Base-by-base conservation (phyloP, 1,284 basidiomycete genomes). In the Leucoagaricus sp. region DNA sequence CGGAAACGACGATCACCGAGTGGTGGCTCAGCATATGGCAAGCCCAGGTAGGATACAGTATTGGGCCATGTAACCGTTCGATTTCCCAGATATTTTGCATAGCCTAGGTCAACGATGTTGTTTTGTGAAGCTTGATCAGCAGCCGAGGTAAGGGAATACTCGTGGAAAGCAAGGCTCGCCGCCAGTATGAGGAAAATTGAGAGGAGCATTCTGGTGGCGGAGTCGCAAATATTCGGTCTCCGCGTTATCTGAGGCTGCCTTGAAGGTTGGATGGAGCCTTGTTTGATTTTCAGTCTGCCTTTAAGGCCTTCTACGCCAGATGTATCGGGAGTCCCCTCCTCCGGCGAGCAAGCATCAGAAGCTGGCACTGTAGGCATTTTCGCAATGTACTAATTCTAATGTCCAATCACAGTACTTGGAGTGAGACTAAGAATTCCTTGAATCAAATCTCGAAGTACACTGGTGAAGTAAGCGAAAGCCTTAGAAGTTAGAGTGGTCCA, bases 11-110 rank as follows among this genome's bases (percentile, higher is more conserved):
- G 67, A 21, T 79, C 66, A 5, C 79, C 82, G 15, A 83, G 50
- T 2, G 83, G 83, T 26, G 82, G 77, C 58, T 84, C 77, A 21
- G 80, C 82, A 61, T 82, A 83, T 0, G 79, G 81, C 54, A 84
- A 74, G 1, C 79, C 80, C 19, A 82, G 69, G 67, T 82, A 89
- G 1, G 82, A 82, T 8, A 84, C 79, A 3, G 81, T 76, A 59
- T 82, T 78, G 1, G 79, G 75, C 60, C 72, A 80, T 15, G 54
- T 49, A 42, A 31, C 28, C 0, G 78, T 76, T 12, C 72, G 68
- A 60, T 82, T 84, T 2, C 84, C 85, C 0, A 72, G 70, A 63
- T 86, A 83, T 53, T 71, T 74, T 2, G 79, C 78, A 60, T 83
- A 82, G 29, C 80, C 80, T 10, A 79, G 73, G 59, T 82, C 72